These are phyloP conservation scores for Begonia loranthoides DNA, from an alignment of 306 rosid species.

Conservation along the genomic window DNA sequence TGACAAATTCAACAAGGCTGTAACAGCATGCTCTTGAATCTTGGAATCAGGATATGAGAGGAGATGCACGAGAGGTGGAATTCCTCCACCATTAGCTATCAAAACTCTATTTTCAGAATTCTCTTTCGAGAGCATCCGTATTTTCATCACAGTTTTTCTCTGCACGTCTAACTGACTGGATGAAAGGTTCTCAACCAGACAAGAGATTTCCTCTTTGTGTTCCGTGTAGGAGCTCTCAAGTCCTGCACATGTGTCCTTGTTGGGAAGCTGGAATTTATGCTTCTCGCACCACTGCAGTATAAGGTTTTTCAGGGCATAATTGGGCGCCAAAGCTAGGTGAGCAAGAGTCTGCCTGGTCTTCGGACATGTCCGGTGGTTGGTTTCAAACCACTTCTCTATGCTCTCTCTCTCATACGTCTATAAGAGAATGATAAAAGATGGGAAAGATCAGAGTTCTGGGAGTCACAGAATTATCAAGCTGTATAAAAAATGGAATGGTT, in stretches of 20 bases:
- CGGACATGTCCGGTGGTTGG: slow-evolving; percentile 37
- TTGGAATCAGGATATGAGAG: slow-evolving; percentile 57
- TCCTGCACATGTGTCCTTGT: slow-evolving; percentile 8
- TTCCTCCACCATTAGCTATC: slow-evolving; percentile 47
- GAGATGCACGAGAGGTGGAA: slow-evolving; percentile 45
- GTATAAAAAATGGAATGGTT: too few relatives aligned
- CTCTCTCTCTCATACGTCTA: slow-evolving; percentile 73
- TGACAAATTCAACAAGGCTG: slow-evolving; percentile 54
- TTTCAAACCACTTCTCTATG: slow-evolving; percentile 59
- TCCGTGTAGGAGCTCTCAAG: slow-evolving; percentile 18
- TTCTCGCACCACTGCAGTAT: slow-evolving; percentile 52
- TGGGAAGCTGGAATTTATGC: slow-evolving; percentile 39
- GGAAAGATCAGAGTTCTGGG: background rate
- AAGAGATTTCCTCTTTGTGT: slow-evolving; percentile 25
- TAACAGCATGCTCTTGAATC: slow-evolving; percentile 59
- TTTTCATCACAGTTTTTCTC: slow-evolving; percentile 36
- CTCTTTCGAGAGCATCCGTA: slow-evolving; percentile 57
- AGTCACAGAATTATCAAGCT: too few relatives aligned
- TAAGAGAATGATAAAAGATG: background rate
- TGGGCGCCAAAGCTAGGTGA: slow-evolving; percentile 24
- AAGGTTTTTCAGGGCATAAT: slow-evolving; percentile 35
- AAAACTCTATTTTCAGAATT: slow-evolving; percentile 42
- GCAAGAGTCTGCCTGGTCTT: slow-evolving; percentile 27
- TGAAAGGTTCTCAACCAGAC: slow-evolving; percentile 34
- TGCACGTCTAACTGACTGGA: slow-evolving; percentile 41